A percentile compares a stretch with the other conserved stretches of the same genome.
These are phyloP conservation scores for Exophiala xenobiotica DNA, from an alignment of 2,329 filamentous ascomycete species.

Conservation along the genomic window DNA sequence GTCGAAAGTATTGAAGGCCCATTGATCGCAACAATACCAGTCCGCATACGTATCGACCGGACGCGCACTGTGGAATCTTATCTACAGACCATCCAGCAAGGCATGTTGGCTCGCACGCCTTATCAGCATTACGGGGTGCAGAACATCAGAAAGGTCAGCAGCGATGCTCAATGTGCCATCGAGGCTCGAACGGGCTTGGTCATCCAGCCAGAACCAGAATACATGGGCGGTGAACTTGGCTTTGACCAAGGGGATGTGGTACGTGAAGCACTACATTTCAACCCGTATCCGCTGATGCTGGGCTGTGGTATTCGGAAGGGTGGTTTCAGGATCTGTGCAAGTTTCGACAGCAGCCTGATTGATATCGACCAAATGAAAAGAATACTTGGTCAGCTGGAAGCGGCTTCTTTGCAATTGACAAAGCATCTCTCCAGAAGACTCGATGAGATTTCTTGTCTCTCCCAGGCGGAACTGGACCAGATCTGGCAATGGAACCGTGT, in stretches of 20 bases:
- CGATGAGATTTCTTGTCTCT: conserved; percentile 40
- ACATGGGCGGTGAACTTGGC: conserved; percentile 39
- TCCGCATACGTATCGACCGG: conserved; percentile 44
- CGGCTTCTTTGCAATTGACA: conserved; percentile 53
- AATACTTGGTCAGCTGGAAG: conserved; percentile 54
- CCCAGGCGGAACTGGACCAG: conserved; percentile 39
- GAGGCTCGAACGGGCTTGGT: conserved; percentile 49
- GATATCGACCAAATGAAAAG: conserved; percentile 52
- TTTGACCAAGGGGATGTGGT: conserved; percentile 50
- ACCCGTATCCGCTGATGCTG: conserved; percentile 52
- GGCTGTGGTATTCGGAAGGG: conserved; percentile 46
- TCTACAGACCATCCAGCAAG: conserved; percentile 57
- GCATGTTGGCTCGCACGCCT: conserved; percentile 58
- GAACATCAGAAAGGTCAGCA: conserved; percentile 54
- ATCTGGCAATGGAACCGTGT: conserved; percentile 47
- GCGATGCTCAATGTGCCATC: conserved; percentile 46
- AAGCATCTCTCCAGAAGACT: conserved; percentile 17
- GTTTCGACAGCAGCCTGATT: conserved; percentile 64
- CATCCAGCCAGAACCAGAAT: conserved; percentile 42
- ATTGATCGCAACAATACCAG: conserved; percentile 44
- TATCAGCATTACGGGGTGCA: conserved; percentile 64
- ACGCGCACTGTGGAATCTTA: conserved; percentile 47
- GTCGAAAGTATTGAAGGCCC: conserved; percentile 52
- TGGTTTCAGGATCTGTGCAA: conserved; percentile 61
- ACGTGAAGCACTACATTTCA: conserved; percentile 57